Conservation (phyloP, 805 yeast species). For the Pichia californica region DNA sequence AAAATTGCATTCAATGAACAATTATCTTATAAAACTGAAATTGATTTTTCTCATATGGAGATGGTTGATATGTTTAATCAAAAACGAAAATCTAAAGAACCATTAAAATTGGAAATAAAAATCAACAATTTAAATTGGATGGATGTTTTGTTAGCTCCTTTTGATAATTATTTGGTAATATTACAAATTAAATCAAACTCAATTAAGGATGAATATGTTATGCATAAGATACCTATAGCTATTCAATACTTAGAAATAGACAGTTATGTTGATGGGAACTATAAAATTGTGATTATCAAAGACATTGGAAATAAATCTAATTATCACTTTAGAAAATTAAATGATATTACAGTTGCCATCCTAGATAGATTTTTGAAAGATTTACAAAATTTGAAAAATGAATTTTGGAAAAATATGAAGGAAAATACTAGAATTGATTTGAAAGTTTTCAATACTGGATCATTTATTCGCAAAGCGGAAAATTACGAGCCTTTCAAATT, state of each 20-base stretch:
- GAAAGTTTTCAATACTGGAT: conserved; percentile 10
- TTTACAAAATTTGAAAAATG: conserved; percentile 14
- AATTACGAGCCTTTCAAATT: conserved; percentile 18
- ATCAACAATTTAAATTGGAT: conserved; percentile 32
- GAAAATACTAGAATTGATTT: conserved; percentile 7
- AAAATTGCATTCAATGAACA: conserved; percentile 27
- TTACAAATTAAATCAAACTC: conserved; percentile 14
- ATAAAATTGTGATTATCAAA: conserved; percentile 17
- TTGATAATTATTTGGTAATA: conserved; percentile 29
- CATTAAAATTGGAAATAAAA: conserved; percentile 19
- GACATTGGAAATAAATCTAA: conserved; percentile 21
- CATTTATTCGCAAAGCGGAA: conserved; percentile 18
- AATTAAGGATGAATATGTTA: conserved; percentile 15
- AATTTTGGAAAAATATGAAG: conserved; percentile 16
- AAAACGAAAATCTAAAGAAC: conserved; percentile 21
- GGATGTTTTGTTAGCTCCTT: conserved; percentile 36
- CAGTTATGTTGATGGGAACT: conserved; percentile 14
- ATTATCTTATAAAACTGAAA: conserved; percentile 22
- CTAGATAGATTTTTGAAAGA: conserved; percentile 22
- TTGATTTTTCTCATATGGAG: conserved; percentile 24
- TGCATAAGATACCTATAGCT: conserved; percentile 24
- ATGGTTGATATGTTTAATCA: conserved; percentile 28
- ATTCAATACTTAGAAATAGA: conserved; percentile 22
- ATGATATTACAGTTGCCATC: conserved; percentile 19
- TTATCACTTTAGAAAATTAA: conserved; percentile 16